A percentile compares a stretch with the other conserved stretches of the same genome.
phyloP scores from a whole-genome alignment of 1,139 yeast species.

The Lodderomyces oxycetoniae region DNA sequence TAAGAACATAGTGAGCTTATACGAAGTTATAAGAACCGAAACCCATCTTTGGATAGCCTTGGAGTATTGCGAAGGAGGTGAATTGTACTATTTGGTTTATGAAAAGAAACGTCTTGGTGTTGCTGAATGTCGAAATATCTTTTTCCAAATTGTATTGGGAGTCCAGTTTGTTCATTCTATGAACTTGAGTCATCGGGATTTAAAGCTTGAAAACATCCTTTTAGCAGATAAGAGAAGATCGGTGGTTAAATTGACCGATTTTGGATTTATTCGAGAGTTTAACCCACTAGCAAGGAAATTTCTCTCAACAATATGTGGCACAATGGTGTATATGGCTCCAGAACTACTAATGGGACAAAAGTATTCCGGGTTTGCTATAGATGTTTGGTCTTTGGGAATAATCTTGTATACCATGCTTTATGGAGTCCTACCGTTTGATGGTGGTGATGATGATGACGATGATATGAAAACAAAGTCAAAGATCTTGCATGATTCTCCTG shows the following conservation, averaged over 20 bases:
- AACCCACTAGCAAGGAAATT: slow-evolving; percentile 48
- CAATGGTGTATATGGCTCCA: slow-evolving; percentile 96
- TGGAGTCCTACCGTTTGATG: slow-evolving; percentile 90
- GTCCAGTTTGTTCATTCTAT: slow-evolving; percentile 79
- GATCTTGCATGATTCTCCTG: slow-evolving; percentile 66
- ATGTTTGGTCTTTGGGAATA: slow-evolving; percentile 90
- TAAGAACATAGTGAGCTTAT: slow-evolving; percentile 77
- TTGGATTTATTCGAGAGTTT: slow-evolving; percentile 87
- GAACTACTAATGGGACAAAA: slow-evolving; percentile 66
- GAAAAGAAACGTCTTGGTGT: slow-evolving; percentile 49
- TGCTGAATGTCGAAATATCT: slow-evolving; percentile 54
- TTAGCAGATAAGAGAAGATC: slow-evolving; percentile 60
- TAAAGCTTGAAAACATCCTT: slow-evolving; percentile 80
- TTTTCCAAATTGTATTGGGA: slow-evolving; percentile 77
- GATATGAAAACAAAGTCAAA: slow-evolving; percentile 57
- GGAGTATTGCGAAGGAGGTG: slow-evolving; percentile 90
- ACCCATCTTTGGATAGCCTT: slow-evolving; percentile 78
- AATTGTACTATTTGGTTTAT: slow-evolving; percentile 70
- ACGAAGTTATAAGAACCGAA: slow-evolving; percentile 83
- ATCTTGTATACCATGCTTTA: slow-evolving; percentile 85
- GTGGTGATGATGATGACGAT: slow-evolving; percentile 80
- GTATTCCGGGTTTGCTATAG: slow-evolving; percentile 79
- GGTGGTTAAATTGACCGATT: slow-evolving; percentile 73
- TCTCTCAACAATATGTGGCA: slow-evolving; percentile 86
- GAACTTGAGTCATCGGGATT: slow-evolving; percentile 84